phyloP scores from a whole-genome alignment of 208 protist genomes.

The Crithidia thermophila region DNA sequence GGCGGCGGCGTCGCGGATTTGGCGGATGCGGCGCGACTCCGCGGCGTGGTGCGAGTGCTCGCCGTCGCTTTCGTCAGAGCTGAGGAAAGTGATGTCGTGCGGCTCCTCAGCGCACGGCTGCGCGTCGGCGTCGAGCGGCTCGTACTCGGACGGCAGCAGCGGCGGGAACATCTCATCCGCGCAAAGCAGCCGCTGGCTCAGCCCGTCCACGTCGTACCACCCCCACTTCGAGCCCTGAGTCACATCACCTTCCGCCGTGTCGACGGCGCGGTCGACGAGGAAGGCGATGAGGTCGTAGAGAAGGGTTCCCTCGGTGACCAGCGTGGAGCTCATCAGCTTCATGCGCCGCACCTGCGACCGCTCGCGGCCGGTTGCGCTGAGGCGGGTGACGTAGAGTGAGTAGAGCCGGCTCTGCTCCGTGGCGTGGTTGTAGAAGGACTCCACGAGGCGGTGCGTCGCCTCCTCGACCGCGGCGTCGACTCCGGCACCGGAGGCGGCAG shows the following conservation, averaged over 20 bases:
- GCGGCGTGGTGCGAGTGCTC: slow-evolving; percentile 79
- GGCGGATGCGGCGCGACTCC: slow-evolving; percentile 48
- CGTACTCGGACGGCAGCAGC: slow-evolving; percentile 39
- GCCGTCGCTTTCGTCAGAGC: slow-evolving; percentile 84
- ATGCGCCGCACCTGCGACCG: slow-evolving; percentile 66
- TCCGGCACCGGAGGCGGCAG: slow-evolving; percentile 13
- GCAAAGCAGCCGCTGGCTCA: slow-evolving; percentile 56
- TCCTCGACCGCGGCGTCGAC: slow-evolving; percentile 50
- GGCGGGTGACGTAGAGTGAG: slow-evolving; percentile 58
- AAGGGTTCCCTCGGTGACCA: slow-evolving; percentile 73
- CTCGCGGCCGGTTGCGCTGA: slow-evolving; percentile 60
- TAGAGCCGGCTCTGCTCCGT: slow-evolving; percentile 67
- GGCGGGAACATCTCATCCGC: slow-evolving; percentile 76
- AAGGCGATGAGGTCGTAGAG: slow-evolving; percentile 85
- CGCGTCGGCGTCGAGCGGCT: slow-evolving; percentile 23
- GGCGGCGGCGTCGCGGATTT: slow-evolving; percentile 24
- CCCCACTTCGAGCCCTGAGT: slow-evolving; percentile 35
- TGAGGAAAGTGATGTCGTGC: slow-evolving; percentile 81
- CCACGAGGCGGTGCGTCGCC: slow-evolving; percentile 54
- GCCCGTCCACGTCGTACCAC: slow-evolving; percentile 86
- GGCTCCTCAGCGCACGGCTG: slow-evolving; percentile 36
- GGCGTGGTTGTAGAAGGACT: slow-evolving; percentile 64
- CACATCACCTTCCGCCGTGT: slow-evolving; percentile 62
- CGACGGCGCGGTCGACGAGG: slow-evolving; percentile 79
- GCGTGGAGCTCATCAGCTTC: slow-evolving; percentile 76